Evolutionary conservation across 1,139 yeast species (phyloP).

Genomic region (Williopsis jadinii): DNA sequence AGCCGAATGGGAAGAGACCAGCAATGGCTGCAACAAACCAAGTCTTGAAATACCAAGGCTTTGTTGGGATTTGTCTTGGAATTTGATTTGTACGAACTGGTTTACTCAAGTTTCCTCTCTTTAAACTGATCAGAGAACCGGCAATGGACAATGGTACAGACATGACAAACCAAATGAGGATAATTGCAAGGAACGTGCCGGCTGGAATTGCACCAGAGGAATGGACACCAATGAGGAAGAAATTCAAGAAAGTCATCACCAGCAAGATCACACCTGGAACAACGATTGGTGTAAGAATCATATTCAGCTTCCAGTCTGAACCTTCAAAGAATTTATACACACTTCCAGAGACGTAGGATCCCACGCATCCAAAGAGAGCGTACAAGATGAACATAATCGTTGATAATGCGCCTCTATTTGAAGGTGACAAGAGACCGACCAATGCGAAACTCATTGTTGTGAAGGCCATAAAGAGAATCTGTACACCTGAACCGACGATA

Average conservation of each 20-base stretch:
- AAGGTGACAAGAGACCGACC: conserved; percentile 85
- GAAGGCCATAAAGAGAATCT: conserved; percentile 69
- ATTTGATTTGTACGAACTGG: conserved; percentile 93
- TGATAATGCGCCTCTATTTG: conserved; percentile 88
- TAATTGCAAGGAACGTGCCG: conserved; percentile 80
- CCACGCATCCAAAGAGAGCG: conserved; percentile 70
- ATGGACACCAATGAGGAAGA: conserved; percentile 67
- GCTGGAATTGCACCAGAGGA: conserved; percentile 96
- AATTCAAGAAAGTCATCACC: conserved; percentile 63
- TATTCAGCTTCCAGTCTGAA: conserved; percentile 80
- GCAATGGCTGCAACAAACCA: conserved; percentile 65
- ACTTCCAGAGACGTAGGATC: conserved; percentile 82
- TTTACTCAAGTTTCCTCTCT: conserved; percentile 41
- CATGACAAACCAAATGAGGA: conserved; percentile 76
- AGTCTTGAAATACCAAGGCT: conserved; percentile 76
- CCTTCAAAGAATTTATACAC: conserved; percentile 89
- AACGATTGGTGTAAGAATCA: conserved; percentile 72
- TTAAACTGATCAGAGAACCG: conserved; percentile 76
- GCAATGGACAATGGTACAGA: conserved; percentile 78
- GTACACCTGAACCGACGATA: conserved; percentile 83
- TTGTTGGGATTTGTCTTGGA: conserved; percentile 91
- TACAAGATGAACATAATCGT: conserved; percentile 84
- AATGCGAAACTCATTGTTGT: conserved; percentile 77
- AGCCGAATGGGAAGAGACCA: conserved; percentile 92
- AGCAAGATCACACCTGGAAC: conserved; percentile 76